These are phyloP conservation scores for Haemoproteus tartakovskyi DNA, from an alignment of 169 alveolate species.

Conservation along the genomic window DNA sequence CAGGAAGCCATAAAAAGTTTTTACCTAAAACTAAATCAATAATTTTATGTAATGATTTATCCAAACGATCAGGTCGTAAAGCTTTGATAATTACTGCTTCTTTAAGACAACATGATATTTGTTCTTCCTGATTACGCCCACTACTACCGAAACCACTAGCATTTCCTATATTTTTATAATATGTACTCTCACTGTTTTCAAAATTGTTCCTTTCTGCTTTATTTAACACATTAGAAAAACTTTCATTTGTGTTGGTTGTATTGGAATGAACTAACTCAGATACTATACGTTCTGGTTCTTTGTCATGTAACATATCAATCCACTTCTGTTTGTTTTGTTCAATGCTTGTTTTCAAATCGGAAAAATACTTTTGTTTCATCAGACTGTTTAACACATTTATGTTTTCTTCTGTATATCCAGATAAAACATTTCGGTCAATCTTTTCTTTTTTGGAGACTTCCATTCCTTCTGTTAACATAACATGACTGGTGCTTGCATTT, in stretches of 20 bases:
- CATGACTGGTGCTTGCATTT: not conserved
- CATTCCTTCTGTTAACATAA: slow-evolving; percentile 10
- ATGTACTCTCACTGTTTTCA: not conserved
- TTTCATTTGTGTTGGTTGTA: not conserved
- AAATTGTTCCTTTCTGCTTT: too few species aligned
- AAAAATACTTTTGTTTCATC: slow-evolving; percentile 43
- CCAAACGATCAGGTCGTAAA: slow-evolving; percentile 94
- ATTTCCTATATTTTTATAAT: not conserved
- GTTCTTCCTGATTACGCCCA: not conserved
- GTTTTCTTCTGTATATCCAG: too few species aligned
- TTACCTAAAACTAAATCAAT: slow-evolving; percentile 86
- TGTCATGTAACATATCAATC: slow-evolving; percentile 13
- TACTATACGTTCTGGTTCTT: slow-evolving; percentile 4
- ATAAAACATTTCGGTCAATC: slow-evolving; percentile 19
- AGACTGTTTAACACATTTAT: too few species aligned
- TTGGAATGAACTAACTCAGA: not conserved
- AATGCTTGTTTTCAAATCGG: slow-evolving; percentile 38
- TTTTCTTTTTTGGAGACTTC: slow-evolving; percentile 30
- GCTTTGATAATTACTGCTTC: slow-evolving; percentile 82
- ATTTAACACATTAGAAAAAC: too few species aligned
- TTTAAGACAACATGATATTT: slow-evolving; percentile 42
- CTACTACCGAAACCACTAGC: not conserved
- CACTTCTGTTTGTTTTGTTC: slow-evolving; percentile 57
- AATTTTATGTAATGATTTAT: slow-evolving; percentile 78
- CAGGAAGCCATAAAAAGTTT: slow-evolving; percentile 86